A percentile compares a stretch with the other conserved stretches of the same genome.
These are phyloP conservation scores for Oryza longistaminata DNA, from an alignment of 176 grass and related monocot species.

Conservation along the genomic window DNA sequence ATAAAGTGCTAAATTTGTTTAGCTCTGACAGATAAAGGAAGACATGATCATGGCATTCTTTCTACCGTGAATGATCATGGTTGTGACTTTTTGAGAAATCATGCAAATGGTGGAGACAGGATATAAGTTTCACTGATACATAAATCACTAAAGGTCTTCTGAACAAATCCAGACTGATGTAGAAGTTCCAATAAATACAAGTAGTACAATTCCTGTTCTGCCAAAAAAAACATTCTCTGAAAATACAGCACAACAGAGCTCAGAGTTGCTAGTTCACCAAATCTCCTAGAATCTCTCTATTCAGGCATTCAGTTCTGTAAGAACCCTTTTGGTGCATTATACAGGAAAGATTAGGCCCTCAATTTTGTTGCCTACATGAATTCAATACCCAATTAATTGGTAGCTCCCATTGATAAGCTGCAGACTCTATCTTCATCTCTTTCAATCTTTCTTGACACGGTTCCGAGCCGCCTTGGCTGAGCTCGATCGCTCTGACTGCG, in stretches of 20 bases:
- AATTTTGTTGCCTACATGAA: background rate
- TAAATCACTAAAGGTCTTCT: background rate
- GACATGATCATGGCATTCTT: background rate
- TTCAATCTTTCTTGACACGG: slow-evolving; percentile 60
- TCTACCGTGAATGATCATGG: background rate
- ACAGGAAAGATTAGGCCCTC: background rate
- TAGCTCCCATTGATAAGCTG: background rate
- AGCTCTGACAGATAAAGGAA: background rate
- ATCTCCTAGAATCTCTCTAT: background rate
- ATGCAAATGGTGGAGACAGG: background rate
- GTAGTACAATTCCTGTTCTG: background rate
- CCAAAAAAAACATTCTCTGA: background rate
- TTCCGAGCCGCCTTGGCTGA: slow-evolving; percentile 57
- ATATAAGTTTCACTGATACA: background rate
- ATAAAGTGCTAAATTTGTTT: background rate
- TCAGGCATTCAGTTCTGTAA: background rate
- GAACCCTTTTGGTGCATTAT: background rate
- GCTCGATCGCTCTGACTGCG: slow-evolving; percentile 63
- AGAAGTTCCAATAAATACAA: background rate
- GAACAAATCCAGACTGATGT: background rate
- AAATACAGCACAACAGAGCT: background rate
- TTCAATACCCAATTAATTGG: background rate
- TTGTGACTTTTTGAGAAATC: background rate
- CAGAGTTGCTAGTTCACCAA: background rate
- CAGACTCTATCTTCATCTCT: background rate